Conservation (phyloP, 2,329 filamentous ascomycete genomes). For the Delphinella strobiligena region DNA sequence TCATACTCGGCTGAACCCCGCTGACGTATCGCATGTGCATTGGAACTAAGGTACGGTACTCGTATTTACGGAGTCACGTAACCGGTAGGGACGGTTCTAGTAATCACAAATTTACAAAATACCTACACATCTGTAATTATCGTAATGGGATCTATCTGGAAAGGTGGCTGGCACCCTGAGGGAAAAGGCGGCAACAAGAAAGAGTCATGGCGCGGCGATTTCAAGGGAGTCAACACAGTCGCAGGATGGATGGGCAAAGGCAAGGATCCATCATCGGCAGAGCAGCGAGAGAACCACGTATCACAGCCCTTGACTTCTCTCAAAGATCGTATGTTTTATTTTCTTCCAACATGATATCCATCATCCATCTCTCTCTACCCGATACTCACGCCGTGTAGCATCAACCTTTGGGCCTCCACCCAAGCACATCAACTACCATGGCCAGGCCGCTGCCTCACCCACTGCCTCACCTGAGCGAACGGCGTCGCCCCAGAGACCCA, state of each 20-base stretch:
- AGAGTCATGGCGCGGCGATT: conserved; percentile 27
- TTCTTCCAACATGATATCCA: not conserved
- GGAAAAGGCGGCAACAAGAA: conserved; percentile 23
- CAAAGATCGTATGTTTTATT: conserved; percentile 50
- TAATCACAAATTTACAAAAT: too few species aligned
- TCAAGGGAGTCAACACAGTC: conserved; percentile 46
- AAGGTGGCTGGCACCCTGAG: conserved; percentile 38
- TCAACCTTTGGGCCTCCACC: conserved; percentile 70
- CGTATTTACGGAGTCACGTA: too few species aligned
- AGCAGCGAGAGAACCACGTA: conserved; percentile 37
- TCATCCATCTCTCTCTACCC: not conserved
- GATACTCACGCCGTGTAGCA: conserved; percentile 21
- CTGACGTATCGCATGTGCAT: too few species aligned
- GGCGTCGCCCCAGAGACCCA: not conserved
- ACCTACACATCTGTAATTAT: too few species aligned
- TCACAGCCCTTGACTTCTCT: conserved; percentile 56
- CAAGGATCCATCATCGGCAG: conserved; percentile 27
- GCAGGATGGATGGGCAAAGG: conserved; percentile 48
- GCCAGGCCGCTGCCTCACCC: conserved; percentile 26
- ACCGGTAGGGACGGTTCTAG: too few species aligned
- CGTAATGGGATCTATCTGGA: conserved; percentile 22
- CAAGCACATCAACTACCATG: conserved; percentile 45
- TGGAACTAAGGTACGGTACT: too few species aligned
- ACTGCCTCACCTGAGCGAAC: not conserved
- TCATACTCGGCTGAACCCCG: not conserved